Conservation (phyloP, 1,139 yeast genomes). For the Hyphopichia fennica region DNA sequence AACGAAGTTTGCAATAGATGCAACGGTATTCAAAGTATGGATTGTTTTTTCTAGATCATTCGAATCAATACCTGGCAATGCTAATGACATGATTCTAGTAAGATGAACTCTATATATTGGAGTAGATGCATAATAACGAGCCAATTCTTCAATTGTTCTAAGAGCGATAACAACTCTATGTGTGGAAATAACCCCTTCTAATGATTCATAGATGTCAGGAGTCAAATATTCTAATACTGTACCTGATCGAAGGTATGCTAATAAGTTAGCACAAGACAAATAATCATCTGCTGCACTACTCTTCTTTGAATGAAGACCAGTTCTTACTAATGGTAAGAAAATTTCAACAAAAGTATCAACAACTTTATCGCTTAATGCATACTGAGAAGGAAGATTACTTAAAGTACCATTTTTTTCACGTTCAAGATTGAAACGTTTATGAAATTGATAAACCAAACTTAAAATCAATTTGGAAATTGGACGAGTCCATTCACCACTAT, state of each 20-base stretch:
- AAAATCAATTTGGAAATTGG: constrained; percentile 65
- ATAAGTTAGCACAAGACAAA: constrained; percentile 57
- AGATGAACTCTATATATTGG: constrained; percentile 77
- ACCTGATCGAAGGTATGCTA: constrained; percentile 65
- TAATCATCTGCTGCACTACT: constrained; percentile 59
- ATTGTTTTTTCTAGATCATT: constrained; percentile 80
- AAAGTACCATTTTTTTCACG: constrained; percentile 38
- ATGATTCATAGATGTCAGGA: constrained; percentile 78
- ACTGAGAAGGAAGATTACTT: constrained; percentile 43
- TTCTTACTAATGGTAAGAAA: constrained; percentile 58
- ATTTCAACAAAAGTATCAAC: constrained; percentile 52
- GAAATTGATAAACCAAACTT: constrained; percentile 56
- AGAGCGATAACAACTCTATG: constrained; percentile 80
- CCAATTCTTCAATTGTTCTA: constrained; percentile 62
- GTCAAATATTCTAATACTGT: constrained; percentile 64
- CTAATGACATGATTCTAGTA: constrained; percentile 66
- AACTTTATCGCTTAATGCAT: constrained; percentile 46
- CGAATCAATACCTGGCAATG: constrained; percentile 83
- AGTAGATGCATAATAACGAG: constrained; percentile 65
- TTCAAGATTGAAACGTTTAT: constrained; percentile 56
- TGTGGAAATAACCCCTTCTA: constrained; percentile 77
- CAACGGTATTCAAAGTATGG: constrained; percentile 67
- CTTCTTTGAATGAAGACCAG: constrained; percentile 81
- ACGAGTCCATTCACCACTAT: constrained; percentile 80
- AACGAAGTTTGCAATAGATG: constrained; percentile 68